Evolutionary conservation across 1,139 yeast genomes (phyloP), one percentile per base, ranked within the genome.

Genomic region (Pneumocystis oryctolagi): DNA sequence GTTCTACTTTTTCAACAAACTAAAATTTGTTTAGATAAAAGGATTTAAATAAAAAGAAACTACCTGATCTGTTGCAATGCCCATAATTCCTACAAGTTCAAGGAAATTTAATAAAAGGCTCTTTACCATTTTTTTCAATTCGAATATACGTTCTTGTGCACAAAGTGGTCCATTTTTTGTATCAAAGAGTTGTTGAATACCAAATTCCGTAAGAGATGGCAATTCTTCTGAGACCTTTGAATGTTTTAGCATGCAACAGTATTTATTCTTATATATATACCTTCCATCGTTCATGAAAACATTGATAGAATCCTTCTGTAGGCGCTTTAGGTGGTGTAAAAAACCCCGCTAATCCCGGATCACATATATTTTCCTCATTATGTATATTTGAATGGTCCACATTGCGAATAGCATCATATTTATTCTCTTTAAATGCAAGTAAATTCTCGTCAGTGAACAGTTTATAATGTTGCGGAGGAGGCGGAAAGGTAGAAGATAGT

Each of bases 231-330:
- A 69, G n/a, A 59, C 9, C 64, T 61, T 32, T 18, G 2, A 20
- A 12, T 20, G 39, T 25, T 40, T 25, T 18, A 42, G n/a, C 9
- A n/a, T 12, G 18, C 30, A 5, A 32, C 16, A 34, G 34, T 34
- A 30, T 25, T 31, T 28, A 12, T 28, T 8, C 30, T 14, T 5
- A 5, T 2, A 65, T n/a, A n/a, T 71, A 70, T 62, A 76, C 77
- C 58, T 85, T 84, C 96, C 96, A 89, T 35, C 86, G 75, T 67
- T 83, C 84, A 5, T 96, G 96, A 71, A 87, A 89, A 3, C 89
- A 86, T 63, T 92, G 74, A 71, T 89, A 89, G 57, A 82, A 82
- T 40, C 66, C 62, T 35, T 71, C 70, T 0, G 92, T 94, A 61
- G 81, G 80, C 53, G 74, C 70, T 1, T 95, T 95, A 0, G 95